Base-by-base conservation (phyloP, 306 rosid genomes). In the Leucaena leucocephala region DNA sequence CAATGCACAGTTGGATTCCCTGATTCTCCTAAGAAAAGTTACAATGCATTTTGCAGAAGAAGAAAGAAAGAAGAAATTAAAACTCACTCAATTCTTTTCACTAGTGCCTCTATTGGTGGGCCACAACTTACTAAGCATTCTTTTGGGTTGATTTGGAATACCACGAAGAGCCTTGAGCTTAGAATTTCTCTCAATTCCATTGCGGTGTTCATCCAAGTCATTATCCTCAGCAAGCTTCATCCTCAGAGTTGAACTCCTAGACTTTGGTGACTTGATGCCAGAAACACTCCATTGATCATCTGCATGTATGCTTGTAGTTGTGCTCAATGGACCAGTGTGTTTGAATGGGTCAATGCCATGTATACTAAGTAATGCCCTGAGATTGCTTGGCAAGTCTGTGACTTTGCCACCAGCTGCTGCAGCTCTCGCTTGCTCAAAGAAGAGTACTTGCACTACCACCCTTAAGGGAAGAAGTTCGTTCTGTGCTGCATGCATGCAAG, bases 401-500 rank as follows among this genome's bases (percentile, higher is more conserved):
- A 90, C 88, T 85, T 89, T 90, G 73, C 92, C 91, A 38, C 91
- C 89, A 1, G 81, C 76, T 82, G 84, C 87, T 27, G 94, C 88
- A 1, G 96, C 96, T 75, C 94, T 67, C 15, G 93, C 92, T 84
- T 93, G 97, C 92, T 93, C 97, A 57, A 93, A 93, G 87, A 93
- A 93, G 49, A 93, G 94, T 59, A 93, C 97, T 91, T 93, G 97
- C 36, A 93, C 96, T 63, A 93, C 94, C 2, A 93, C 94, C 36
- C 97, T 87, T 57, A 93, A 80, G n/a, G 97, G 97, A 5, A 93
- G 92, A 2, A 89, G 84, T 85, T 93, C 97, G 69, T 93, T 93
- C 80, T 93, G 97, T 27, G 97, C 96, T 13, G 97, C 97, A 75
- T 93, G 96, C 90, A 93, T 93, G 87, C 97, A 93, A 16, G 86